Conservation (phyloP, 352 stramenopile genomes). For the Phytophthora pluvialis region DNA sequence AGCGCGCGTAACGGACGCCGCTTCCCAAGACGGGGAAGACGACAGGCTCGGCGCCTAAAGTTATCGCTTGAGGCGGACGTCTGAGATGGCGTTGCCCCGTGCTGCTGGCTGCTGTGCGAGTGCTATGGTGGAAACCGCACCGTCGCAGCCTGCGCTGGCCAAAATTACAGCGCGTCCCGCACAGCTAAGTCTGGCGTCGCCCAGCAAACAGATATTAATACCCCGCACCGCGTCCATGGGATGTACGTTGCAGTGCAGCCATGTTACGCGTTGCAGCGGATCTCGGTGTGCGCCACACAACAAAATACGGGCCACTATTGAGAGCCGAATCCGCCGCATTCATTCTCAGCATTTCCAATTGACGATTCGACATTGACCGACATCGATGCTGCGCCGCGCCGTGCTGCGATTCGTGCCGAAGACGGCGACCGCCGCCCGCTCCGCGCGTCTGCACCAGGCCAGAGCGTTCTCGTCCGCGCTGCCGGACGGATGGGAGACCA, state of each 20-base stretch:
- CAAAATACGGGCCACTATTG: slow-evolving; percentile 24
- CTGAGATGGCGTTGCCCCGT: slow-evolving; percentile 3
- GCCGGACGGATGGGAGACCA: slow-evolving; percentile 64
- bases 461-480: slow-evolving; percentile 42
- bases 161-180: background rate
- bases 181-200: background rate
- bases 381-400: slow-evolving; percentile 21
- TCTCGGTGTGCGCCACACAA: background rate
- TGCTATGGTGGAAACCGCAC: slow-evolving; percentile 4
- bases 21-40: slow-evolving; percentile 23
- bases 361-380: slow-evolving; percentile 7
- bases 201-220: slow-evolving; percentile 16
- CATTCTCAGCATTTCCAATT: slow-evolving; percentile 26
- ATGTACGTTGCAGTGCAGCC: background rate
- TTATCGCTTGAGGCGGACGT: slow-evolving; percentile 10
- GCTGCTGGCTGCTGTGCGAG: background rate
- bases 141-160: background rate
- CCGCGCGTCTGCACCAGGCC: background rate
- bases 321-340: slow-evolving; percentile 21
- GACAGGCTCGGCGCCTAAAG: slow-evolving; percentile 3
- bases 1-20: slow-evolving; percentile 38
- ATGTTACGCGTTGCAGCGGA: background rate
- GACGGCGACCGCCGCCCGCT: background rate
- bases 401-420: slow-evolving; percentile 22
- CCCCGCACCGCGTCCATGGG: background rate